phyloP scores from a whole-genome alignment of 305 asterid species.

The Fraxinus sp. region DNA sequence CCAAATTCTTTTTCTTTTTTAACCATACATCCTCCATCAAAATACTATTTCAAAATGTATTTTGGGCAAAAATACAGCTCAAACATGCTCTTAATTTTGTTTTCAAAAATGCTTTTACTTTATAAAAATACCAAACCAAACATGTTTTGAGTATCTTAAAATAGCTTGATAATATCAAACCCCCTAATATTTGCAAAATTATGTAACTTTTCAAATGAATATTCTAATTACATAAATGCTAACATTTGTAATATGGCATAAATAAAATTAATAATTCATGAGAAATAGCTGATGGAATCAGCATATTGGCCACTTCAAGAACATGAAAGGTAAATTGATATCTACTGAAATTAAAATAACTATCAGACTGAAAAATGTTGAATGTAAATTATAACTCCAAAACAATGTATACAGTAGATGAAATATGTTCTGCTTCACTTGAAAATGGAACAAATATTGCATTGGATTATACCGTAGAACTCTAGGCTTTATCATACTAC shows the following conservation, averaged over 20 bases:
- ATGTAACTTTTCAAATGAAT: not conserved
- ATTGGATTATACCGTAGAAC: not conserved
- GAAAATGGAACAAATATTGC: not conserved
- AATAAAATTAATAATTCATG: not conserved
- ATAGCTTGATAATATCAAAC: not conserved
- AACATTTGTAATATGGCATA: not conserved
- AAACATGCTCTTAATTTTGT: not conserved
- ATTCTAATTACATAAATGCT: not conserved
- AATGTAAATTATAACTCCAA: not conserved
- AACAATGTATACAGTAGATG: not conserved
- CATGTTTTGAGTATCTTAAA: not conserved
- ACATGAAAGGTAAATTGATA: not conserved
- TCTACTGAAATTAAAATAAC: not conserved
- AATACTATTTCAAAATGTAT: not conserved
- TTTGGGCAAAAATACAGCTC: not conserved
- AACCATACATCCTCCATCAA: not conserved
- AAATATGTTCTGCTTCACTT: not conserved
- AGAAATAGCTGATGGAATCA: not conserved
- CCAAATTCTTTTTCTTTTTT: too few relatives aligned
- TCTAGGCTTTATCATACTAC: conserved; percentile 5
- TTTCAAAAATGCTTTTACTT: not conserved
- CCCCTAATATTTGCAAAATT: not conserved
- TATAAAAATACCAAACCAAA: not conserved
- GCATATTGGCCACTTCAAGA: not conserved
- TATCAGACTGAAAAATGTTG: not conserved